These are phyloP conservation scores for Cicer pinnatifidum DNA, from an alignment of 306 rosid species.

Conservation along the genomic window DNA sequence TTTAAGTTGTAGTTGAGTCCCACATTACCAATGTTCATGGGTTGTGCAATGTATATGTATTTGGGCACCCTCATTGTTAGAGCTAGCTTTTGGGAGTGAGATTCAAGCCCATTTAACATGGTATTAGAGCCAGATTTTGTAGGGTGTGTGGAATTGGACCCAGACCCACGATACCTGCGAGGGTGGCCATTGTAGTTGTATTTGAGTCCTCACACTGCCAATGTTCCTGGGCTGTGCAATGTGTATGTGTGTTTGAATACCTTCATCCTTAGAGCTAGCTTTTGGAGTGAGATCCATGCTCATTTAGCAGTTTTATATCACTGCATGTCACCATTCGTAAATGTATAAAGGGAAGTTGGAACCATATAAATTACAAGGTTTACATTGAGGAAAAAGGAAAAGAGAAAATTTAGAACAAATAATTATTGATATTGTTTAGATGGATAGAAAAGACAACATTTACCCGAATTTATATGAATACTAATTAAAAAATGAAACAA, in stretches of 20 bases:
- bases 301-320: slow-evolving; percentile 1
- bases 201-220: not conserved
- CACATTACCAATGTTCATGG: not conserved
- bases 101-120: too few species aligned
- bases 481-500: not conserved
- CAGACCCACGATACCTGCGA: too few species aligned
- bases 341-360: slow-evolving; percentile 16
- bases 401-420: not conserved
- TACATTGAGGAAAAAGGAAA: not conserved
- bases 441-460: not conserved
- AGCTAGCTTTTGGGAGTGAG: not conserved
- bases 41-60: not conserved
- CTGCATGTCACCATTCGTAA: not conserved
- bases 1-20: not conserved
- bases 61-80: not conserved
- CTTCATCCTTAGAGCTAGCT: not conserved
- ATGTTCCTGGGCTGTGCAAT: not conserved
- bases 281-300: not conserved
- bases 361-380: slow-evolving; percentile 10
- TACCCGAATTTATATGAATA: not conserved
- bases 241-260: not conserved
- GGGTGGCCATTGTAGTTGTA: not conserved
- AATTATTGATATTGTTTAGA: slow-evolving; percentile 11
- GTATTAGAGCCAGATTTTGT: too few species aligned
- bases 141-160: too few species aligned